These are phyloP conservation scores for Globisporangium abappressorium DNA, from an alignment of 352 stramenopile genomes.

Conservation along the genomic window DNA sequence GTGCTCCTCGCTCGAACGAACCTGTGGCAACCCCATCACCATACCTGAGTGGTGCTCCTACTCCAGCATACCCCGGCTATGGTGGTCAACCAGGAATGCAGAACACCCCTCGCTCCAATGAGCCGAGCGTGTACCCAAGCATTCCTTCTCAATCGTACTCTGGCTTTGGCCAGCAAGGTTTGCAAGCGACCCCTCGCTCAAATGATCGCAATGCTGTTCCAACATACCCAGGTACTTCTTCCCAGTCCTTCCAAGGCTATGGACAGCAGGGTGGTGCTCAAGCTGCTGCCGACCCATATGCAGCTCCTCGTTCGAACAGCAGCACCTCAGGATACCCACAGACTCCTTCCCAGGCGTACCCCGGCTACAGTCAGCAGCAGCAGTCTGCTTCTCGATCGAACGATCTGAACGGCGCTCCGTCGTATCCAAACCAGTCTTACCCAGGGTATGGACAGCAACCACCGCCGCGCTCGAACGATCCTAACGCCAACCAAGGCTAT, in stretches of 20 bases:
- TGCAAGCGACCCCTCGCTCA: slow-evolving; percentile 22
- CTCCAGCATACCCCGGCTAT: slow-evolving; percentile 6
- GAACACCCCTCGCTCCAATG: slow-evolving; percentile 16
- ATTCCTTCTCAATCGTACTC: slow-evolving; percentile 9
- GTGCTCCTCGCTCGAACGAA: slow-evolving; percentile 20
- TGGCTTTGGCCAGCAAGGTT: slow-evolving; percentile 11
- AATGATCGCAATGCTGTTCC: slow-evolving; percentile 19
- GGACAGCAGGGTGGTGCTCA: slow-evolving; percentile 11
- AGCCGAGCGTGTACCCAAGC: slow-evolving; percentile 16
- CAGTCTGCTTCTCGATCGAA: slow-evolving; percentile 20
- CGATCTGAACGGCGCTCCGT: slow-evolving; percentile 13
- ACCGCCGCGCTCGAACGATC: slow-evolving; percentile 8
- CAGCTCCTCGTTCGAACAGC: slow-evolving; percentile 12
- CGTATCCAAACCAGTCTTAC: slow-evolving; percentile 21
- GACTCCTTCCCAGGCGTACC: slow-evolving; percentile 5
- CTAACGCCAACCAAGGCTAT: slow-evolving; percentile 2
- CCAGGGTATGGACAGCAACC: slow-evolving; percentile 13
- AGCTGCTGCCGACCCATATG: slow-evolving; percentile 9
- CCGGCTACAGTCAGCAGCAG: slow-evolving; percentile 2
- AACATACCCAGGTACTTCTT: slow-evolving; percentile 26
- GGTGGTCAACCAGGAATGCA: not conserved
- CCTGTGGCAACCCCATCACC: slow-evolving; percentile 21
- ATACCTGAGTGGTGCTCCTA: slow-evolving; percentile 16
- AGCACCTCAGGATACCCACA: slow-evolving; percentile 5
- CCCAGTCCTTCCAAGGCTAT: slow-evolving; percentile 20